These are phyloP conservation scores for Akanthomyces muscarius DNA, from an alignment of 2,329 filamentous ascomycete genomes.

Conservation along the genomic window DNA sequence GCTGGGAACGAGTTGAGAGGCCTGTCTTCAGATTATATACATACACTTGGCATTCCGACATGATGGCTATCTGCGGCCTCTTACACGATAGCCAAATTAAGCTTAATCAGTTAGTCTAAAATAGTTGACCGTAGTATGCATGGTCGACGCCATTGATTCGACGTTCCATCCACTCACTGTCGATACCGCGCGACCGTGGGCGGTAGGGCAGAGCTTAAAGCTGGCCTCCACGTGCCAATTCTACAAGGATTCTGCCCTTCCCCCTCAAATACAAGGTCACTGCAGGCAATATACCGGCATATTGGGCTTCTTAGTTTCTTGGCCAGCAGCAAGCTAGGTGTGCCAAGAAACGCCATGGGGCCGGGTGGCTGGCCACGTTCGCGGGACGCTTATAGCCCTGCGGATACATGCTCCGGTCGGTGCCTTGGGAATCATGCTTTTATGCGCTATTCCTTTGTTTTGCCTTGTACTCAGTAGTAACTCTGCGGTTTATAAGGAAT, in stretches of 20 bases:
- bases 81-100: background rate
- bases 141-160: background rate
- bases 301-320: constrained; percentile 1
- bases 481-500: constrained; percentile 50
- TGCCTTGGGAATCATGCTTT: no score
- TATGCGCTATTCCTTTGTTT: background rate
- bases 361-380: background rate
- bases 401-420: no score
- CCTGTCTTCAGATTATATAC: background rate
- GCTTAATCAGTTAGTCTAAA: background rate
- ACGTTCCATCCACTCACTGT: background rate
- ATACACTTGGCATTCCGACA: background rate
- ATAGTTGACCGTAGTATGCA: background rate
- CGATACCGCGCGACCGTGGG: constrained; percentile 15
- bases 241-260: background rate
- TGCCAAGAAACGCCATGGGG: constrained; percentile 3
- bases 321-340: constrained; percentile 1
- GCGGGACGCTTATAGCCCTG: background rate
- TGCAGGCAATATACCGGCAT: background rate
- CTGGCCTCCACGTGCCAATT: background rate
- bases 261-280: background rate
- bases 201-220: background rate
- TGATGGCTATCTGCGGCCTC: background rate
- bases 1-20: background rate
- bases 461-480: constrained; percentile 33